Evolutionary conservation across 225 moss, liverwort and hornwort genomes (phyloP).

Genomic region (Marchantia polymorpha): DNA sequence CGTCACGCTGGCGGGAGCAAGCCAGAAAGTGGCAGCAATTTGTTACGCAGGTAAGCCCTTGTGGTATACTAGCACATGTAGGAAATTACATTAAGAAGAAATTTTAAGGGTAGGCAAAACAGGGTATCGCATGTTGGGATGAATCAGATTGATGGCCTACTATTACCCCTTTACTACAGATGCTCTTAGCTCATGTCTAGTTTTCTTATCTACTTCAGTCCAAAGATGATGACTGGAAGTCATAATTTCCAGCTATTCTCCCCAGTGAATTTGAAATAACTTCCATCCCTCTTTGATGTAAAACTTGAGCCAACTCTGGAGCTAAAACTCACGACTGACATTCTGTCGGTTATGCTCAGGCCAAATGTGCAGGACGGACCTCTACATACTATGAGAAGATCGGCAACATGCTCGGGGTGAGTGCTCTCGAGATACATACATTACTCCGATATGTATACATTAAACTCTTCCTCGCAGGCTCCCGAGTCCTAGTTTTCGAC

Average conservation of each 20-base stretch:
- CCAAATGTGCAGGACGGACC: slow-evolving; percentile 83
- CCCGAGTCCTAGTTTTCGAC: not conserved
- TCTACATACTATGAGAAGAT: slow-evolving; percentile 56
- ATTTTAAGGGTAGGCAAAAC: not conserved
- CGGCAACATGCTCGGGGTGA: slow-evolving; percentile 71
- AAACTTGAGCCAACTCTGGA: not conserved
- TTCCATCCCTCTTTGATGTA: not conserved
- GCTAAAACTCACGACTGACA: not conserved
- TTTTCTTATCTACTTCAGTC: too few relatives aligned
- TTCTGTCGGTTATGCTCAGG: slow-evolving; percentile 37
- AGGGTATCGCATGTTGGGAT: not conserved
- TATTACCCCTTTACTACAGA: too few relatives aligned
- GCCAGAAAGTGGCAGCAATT: slow-evolving; percentile 91
- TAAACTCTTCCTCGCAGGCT: not conserved
- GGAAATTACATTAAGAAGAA: not conserved
- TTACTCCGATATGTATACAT: not conserved
- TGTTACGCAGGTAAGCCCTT: slow-evolving; percentile 63
- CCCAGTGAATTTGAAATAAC: too few relatives aligned
- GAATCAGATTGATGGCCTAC: not conserved
- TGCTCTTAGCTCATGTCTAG: too few relatives aligned
- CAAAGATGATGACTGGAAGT: too few relatives aligned
- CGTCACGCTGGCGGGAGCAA: slow-evolving; percentile 76
- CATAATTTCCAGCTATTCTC: too few relatives aligned
- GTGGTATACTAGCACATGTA: too few relatives aligned
- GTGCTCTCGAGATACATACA: slow-evolving; percentile 2